Conservation (phyloP, 805 yeast genomes). For the Kodamaea lidongshanica region DNA sequence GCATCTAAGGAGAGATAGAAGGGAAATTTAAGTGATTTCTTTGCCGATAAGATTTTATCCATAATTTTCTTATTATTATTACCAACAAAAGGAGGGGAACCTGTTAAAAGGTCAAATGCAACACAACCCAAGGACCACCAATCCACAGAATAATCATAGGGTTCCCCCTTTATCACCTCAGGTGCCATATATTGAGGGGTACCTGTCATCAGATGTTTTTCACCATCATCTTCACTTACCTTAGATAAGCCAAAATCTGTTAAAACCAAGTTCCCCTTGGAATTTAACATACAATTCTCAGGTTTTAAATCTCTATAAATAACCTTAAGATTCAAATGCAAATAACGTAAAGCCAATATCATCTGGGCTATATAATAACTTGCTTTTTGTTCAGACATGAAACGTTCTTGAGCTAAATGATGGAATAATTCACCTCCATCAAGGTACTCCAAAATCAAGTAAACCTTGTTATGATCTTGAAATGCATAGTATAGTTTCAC, state of each 20-base stretch:
- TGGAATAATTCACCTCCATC: constrained; percentile 43
- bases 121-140: constrained; percentile 47
- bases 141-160: constrained; percentile 38
- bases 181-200: constrained; percentile 46
- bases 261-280: constrained; percentile 35
- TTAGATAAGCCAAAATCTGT: constrained; percentile 42
- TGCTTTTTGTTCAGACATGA: constrained; percentile 30
- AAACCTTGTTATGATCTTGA: constrained; percentile 39
- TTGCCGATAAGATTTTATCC: constrained; percentile 33
- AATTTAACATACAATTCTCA: constrained; percentile 40
- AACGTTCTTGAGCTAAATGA: constrained; percentile 26
- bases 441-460: constrained; percentile 38
- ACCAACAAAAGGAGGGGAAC: constrained; percentile 42
- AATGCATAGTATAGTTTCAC: constrained; percentile 41
- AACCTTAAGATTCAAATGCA: constrained; percentile 33
- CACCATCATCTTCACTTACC: constrained; percentile 19
- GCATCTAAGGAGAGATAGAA: constrained; percentile 38
- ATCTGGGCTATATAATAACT: constrained; percentile 39
- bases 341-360: constrained; percentile 34
- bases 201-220: constrained; percentile 33
- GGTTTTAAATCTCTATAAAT: constrained; percentile 42
- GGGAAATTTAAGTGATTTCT: constrained; percentile 30
- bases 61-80: constrained; percentile 33
- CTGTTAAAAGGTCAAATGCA: constrained; percentile 38
- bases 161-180: constrained; percentile 36